Evolutionary conservation across 371 early-diverging fungal genomes (phyloP).

Genomic region (Mortierella sp.): DNA sequence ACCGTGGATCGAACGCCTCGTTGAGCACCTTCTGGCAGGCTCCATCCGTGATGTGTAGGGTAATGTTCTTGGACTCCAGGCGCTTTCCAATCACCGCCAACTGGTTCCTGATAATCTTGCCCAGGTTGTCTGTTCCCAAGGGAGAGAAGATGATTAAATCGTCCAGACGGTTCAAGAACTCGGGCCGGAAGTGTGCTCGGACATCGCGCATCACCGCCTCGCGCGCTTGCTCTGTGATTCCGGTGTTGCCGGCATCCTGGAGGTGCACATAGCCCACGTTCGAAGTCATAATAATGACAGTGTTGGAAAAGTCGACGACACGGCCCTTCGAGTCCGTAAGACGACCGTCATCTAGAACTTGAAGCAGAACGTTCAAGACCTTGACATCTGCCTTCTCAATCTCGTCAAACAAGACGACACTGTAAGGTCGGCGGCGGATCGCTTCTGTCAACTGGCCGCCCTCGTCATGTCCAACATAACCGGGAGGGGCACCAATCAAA

Average conservation of each 20-base stretch:
- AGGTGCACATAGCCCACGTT: slow-evolving; percentile 86
- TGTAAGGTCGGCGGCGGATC: slow-evolving; percentile 90
- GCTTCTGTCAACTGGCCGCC: slow-evolving; percentile 95
- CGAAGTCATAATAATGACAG: slow-evolving; percentile 94
- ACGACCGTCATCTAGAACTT: slow-evolving; percentile 94
- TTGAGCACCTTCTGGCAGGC: slow-evolving; percentile 87
- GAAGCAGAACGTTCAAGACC: slow-evolving; percentile 83
- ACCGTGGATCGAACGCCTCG: slow-evolving; percentile 87
- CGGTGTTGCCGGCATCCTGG: slow-evolving; percentile 60
- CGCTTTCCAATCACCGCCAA: slow-evolving; percentile 82
- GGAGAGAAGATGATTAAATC: slow-evolving; percentile 79
- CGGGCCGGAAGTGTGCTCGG: slow-evolving; percentile 87
- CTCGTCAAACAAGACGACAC: slow-evolving; percentile 95
- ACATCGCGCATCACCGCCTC: slow-evolving; percentile 80
- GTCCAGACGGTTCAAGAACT: slow-evolving; percentile 94
- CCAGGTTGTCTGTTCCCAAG: slow-evolving; percentile 71
- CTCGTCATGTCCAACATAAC: slow-evolving; percentile 87
- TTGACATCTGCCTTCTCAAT: slow-evolving; percentile 91
- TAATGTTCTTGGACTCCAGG: slow-evolving; percentile 82
- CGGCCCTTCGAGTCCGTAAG: slow-evolving; percentile 91
- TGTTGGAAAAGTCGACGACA: slow-evolving; percentile 92
- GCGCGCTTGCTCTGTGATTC: slow-evolving; percentile 68
- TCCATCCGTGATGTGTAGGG: slow-evolving; percentile 74
- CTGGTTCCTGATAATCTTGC: slow-evolving; percentile 87
- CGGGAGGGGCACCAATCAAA: slow-evolving; percentile 94